Evolutionary conservation across 139 green algal species (phyloP), one percentile per base, ranked within the genome.

Genomic region (Closterium sp.): DNA sequence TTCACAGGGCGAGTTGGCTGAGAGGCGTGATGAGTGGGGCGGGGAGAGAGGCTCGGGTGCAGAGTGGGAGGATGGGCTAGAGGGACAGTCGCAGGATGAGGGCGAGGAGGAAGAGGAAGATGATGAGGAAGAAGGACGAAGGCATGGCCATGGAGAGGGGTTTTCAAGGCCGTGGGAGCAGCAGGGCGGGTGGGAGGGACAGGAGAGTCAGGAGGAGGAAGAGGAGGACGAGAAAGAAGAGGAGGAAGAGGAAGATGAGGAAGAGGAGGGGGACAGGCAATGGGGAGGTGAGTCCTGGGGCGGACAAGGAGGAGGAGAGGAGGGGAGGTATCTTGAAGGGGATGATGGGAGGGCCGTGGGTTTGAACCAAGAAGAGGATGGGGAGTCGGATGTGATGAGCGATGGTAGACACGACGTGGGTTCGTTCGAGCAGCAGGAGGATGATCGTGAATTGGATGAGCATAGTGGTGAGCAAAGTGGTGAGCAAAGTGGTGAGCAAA

Each of bases 161-260:
- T 22, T 79, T 79, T 13, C 17, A 27, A 79, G 19, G 17, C 62
- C 62, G 62, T 79, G 62, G 62, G 62, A 79, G 85, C 28, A 88
- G 85, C 28, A 88, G 85, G 85, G 85, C 24, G 85, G 21, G 85
- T 34, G 85, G 85, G 85, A 88, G 85, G 85, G 85, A 29, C 62
- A 79, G 62, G 62, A 24, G 62, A 79, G 62, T 27, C 13, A 27
- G 62, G 62, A 79, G 62, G 62, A 27, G 62, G 17, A 79, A 24
- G 62, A 79, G 62, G 50, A 73, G 17, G 50, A 73, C 1, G 62
- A 79, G 62, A 2, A 79, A 24, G 17, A 79, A 22, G 62, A 79
- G 62, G 62, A 79, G 62, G 62, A 79, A 22, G 50, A 73, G 13
- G 50, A 73, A 22, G 50, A 73, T 5, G 50, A 73, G 17, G 50